Conservation (phyloP, 805 yeast species). For the Candida tibetensis region DNA sequence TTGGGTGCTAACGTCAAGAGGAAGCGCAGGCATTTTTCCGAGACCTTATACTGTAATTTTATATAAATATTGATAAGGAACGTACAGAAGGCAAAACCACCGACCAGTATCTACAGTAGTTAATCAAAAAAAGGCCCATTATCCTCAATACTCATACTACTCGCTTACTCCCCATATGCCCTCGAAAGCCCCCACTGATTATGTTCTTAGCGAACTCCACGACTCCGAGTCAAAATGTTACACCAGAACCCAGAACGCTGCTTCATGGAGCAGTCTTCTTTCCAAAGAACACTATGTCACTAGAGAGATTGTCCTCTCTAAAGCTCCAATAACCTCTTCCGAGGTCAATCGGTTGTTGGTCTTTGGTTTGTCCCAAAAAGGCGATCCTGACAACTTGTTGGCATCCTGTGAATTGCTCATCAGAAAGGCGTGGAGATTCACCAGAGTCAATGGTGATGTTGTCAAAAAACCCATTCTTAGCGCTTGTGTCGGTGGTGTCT, state of each 20-base stretch:
- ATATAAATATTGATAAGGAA: no score
- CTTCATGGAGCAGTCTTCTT: constrained; percentile 37
- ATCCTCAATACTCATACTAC: no score
- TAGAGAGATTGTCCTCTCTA: constrained; percentile 32
- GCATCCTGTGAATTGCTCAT: constrained; percentile 36
- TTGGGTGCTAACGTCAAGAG: neutral
- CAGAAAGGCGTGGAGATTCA: constrained; percentile 28
- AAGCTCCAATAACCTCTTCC: constrained; percentile 18
- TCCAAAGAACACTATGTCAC: constrained; percentile 30
- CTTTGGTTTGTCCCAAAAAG: constrained; percentile 21
- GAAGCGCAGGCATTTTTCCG: neutral
- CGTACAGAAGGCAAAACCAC: no score
- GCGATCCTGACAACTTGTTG: constrained; percentile 15
- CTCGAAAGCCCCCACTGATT: constrained; percentile 6
- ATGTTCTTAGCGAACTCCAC: constrained; percentile 16
- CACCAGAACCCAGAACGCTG: constrained; percentile 34
- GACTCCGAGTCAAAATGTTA: constrained; percentile 26
- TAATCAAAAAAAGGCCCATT: no score
- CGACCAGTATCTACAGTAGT: no score
- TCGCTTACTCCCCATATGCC: no score
- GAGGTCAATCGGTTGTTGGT: constrained; percentile 20
- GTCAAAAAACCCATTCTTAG: constrained; percentile 17
- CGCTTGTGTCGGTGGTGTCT: constrained; percentile 44
- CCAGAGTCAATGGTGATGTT: constrained; percentile 14
- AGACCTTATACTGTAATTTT: no score